Evolutionary conservation across 495 filamentous ascomycete species (phyloP), one percentile per base, ranked within the genome.

Genomic region (Delitschia confertaspora): DNA sequence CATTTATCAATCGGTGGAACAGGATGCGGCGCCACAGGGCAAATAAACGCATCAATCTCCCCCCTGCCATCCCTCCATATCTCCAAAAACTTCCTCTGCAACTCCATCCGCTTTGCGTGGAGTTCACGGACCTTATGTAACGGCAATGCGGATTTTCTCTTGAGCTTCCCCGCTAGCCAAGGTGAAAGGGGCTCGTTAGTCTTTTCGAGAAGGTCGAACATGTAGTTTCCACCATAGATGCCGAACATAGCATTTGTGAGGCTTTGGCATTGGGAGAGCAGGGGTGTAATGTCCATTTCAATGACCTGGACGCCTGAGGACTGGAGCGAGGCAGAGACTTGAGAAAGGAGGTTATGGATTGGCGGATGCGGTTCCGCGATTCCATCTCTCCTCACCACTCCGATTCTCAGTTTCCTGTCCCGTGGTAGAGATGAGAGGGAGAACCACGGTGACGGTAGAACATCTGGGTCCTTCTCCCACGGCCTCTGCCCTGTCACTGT

Each of bases 1-100:
- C 75, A 83, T 3, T 69, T 56, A 59, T 83, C 79, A 33, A 79
- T 64, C n/a, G 68, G 62, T 0, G 79, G 76, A 0, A 79, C 67
- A 21, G 49, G 75, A 60, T 61, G 74, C 14, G 65, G 63, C 4
- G 63, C 65, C 0, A 59, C 58, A 5, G 65, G 63, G 32, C 56
- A 62, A 26, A 67, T 56, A 37, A 67, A 55, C 4, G 61, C 54
- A 40, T 67, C 63, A 9, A 67, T 49, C 29, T 51, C 29, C 1
- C 60, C 58, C 6, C 39, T 34, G 5, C n/a, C 45, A 24, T 60
- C 60, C 21, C 53, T 56, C 76, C 76, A 83, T 40, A 81, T 67
- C 45, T 69, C 62, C 30, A 75, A 42, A 60, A 81, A 69, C 21
- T 73, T 67, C 20, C 61, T 68, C 48, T 77, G 71, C 5, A 81